Percentiles rank a stretch among this genome's conserved stretches.
Evolutionary conservation across 305 asterid genomes (phyloP).

Genomic region (Fraxinus sp.): DNA sequence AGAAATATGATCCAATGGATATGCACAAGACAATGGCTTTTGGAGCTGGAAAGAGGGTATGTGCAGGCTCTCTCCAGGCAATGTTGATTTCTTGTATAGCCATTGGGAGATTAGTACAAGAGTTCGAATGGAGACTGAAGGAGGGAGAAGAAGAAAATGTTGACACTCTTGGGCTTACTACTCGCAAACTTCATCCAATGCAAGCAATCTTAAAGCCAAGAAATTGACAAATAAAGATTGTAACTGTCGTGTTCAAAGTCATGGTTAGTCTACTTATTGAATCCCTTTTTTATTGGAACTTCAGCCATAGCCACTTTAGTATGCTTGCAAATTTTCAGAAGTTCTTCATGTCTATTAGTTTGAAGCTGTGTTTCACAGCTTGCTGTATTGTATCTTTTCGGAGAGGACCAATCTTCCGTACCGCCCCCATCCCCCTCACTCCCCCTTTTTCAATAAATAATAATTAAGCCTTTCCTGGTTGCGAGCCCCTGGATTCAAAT

Average conservation of each 20-base stretch:
- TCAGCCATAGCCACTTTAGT: background rate
- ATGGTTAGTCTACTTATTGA: background rate
- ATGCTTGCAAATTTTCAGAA: background rate
- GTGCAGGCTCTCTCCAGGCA: conserved; percentile 68
- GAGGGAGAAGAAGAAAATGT: conserved; percentile 54
- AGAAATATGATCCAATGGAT: conserved; percentile 43
- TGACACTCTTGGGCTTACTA: conserved; percentile 61
- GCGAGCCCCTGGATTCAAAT: background rate
- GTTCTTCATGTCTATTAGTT: background rate
- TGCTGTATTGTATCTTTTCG: background rate
- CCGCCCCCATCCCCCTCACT: background rate
- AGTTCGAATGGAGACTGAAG: conserved; percentile 40
- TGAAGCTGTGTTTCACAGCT: background rate
- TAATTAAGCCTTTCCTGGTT: background rate
- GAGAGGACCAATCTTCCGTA: background rate
- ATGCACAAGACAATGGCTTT: conserved; percentile 63
- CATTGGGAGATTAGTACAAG: conserved; percentile 58
- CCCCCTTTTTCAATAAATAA: background rate
- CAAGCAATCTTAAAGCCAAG: conserved; percentile 51
- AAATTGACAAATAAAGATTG: background rate
- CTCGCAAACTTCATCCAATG: conserved; percentile 55
- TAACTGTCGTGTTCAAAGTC: background rate
- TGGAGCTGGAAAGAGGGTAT: conserved; percentile 67
- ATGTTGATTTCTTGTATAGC: conserved; percentile 51
- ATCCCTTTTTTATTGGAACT: background rate